phyloP scores from a whole-genome alignment of 179 eudicot genomes.

The Spinacia oleracea region DNA sequence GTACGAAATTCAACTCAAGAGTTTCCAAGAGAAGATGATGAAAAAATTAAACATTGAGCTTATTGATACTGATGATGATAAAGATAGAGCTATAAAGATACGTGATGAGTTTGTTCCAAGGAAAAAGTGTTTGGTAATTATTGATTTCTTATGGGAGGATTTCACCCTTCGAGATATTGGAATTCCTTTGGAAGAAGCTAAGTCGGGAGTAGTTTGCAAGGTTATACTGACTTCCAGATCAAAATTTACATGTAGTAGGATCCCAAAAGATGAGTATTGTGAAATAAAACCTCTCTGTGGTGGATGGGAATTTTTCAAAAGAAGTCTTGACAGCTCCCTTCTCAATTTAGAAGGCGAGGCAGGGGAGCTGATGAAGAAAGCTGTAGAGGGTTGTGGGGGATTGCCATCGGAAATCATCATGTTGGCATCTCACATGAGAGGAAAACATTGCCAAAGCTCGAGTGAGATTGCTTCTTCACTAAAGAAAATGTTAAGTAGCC shows the following conservation, averaged over 20 bases:
- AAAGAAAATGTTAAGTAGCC: not conserved
- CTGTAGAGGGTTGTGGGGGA: slow-evolving; percentile 1
- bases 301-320: not conserved
- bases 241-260: not conserved
- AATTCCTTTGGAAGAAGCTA: not conserved
- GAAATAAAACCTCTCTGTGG: slow-evolving; percentile 8
- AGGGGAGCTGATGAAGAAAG: not conserved
- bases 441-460: not conserved
- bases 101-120: slow-evolving; percentile 11
- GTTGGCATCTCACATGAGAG: not conserved
- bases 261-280: not conserved
- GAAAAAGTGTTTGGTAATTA: slow-evolving; percentile 11
- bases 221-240: slow-evolving; percentile 12
- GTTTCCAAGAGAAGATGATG: slow-evolving; percentile 12
- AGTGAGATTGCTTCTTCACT: not conserved
- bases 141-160: slow-evolving; percentile 17
- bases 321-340: not conserved
- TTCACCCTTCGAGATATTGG: slow-evolving; percentile 4
- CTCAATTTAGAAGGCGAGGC: not conserved
- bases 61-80: not conserved
- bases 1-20: not conserved
- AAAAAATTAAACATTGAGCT: not conserved
- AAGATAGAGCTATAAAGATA: not conserved
- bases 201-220: not conserved
- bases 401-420: not conserved